phyloP scores from a whole-genome alignment of 495 filamentous ascomycete species.

The Tuber magnatum region DNA sequence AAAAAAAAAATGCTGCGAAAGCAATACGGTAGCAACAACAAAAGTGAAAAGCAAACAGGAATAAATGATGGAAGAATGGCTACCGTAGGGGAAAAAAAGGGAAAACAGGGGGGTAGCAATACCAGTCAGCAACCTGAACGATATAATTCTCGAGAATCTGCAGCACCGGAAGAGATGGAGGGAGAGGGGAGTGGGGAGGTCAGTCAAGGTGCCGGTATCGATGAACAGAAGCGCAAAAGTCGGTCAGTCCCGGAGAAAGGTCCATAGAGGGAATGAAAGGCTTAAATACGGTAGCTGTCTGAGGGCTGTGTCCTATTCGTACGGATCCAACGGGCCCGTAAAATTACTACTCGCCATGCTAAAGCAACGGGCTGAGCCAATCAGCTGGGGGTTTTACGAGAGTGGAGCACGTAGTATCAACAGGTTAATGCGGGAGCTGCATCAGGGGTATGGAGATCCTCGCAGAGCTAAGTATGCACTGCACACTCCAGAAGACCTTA shows the following conservation, averaged over 20 bases:
- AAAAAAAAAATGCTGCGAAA: neutral
- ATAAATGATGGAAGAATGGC: too few species aligned
- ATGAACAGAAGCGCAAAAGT: neutral
- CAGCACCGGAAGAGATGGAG: neutral
- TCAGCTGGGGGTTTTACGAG: neutral
- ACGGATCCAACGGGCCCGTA: neutral
- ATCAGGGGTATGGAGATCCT: neutral
- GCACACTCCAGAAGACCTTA: neutral
- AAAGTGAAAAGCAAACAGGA: too few species aligned
- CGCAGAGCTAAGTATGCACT: neutral
- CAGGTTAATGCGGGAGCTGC: neutral
- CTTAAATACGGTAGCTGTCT: neutral
- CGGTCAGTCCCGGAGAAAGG: neutral
- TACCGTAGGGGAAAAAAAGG: neutral
- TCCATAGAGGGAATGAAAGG: neutral
- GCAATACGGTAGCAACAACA: too few species aligned
- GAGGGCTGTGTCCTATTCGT: neutral
- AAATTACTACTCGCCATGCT: neutral
- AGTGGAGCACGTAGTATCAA: neutral
- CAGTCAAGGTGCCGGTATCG: neutral
- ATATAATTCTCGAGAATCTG: neutral
- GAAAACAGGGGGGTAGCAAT: neutral
- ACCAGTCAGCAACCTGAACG: neutral
- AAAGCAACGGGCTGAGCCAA: neutral
- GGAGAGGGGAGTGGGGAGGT: neutral